Evolutionary conservation across 2,329 filamentous ascomycete species (phyloP).

Genomic region (Teratosphaeria zuluensis): DNA sequence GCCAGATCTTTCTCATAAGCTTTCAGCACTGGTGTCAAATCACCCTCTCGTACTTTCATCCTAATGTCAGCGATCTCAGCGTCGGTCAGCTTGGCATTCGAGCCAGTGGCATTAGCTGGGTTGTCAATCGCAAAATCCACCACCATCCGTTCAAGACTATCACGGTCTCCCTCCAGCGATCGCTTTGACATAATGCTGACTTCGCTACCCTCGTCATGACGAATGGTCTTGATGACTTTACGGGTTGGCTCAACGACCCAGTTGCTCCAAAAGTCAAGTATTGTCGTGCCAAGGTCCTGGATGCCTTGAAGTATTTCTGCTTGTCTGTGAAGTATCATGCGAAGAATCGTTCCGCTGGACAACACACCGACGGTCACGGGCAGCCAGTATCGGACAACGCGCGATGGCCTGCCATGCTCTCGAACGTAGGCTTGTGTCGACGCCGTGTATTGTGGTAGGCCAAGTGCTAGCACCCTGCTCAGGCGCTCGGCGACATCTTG

Average conservation of each 20-base stretch:
- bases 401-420: slow-evolving; percentile 65
- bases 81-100: slow-evolving; percentile 45
- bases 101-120: slow-evolving; percentile 48
- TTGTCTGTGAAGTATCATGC: slow-evolving; percentile 62
- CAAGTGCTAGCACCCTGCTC: slow-evolving; percentile 56
- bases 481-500: slow-evolving; percentile 58
- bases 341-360: slow-evolving; percentile 79
- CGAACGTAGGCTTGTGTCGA: slow-evolving; percentile 47
- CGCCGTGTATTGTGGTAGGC: slow-evolving; percentile 57
- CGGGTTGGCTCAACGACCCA: slow-evolving; percentile 83
- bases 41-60: slow-evolving; percentile 75
- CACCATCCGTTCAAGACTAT: slow-evolving; percentile 94
- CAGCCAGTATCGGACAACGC: slow-evolving; percentile 78
- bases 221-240: slow-evolving; percentile 81
- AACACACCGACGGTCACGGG: slow-evolving; percentile 61
- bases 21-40: slow-evolving; percentile 80
- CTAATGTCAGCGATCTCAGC: slow-evolving; percentile 64
- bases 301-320: slow-evolving; percentile 75
- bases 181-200: slow-evolving; percentile 95
- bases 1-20: slow-evolving; percentile 87
- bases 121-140: slow-evolving; percentile 88
- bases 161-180: slow-evolving; percentile 79
- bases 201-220: slow-evolving; percentile 84
- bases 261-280: slow-evolving; percentile 87
- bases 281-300: slow-evolving; percentile 64